Evolutionary conservation across 306 rosid genomes (phyloP).

Genomic region (Carpinus viminea): DNA sequence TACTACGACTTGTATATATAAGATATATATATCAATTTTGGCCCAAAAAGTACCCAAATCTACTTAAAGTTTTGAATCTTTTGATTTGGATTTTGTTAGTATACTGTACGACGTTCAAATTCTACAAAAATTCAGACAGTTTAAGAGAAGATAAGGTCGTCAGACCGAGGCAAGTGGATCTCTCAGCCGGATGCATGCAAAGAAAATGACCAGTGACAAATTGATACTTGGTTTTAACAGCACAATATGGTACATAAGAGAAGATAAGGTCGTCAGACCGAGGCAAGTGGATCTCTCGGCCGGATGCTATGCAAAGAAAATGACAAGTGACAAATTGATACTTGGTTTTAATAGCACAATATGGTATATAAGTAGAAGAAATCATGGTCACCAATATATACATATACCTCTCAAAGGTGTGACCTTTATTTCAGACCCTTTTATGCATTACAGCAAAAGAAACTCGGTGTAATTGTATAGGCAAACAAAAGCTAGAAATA

Average conservation of each 20-base stretch:
- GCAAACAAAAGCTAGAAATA: conserved; percentile 18
- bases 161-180: too few species aligned
- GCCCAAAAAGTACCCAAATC: neutral
- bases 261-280: too few species aligned
- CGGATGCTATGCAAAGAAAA: neutral
- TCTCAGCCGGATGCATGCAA: neutral
- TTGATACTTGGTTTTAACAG: neutral
- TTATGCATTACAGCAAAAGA: conserved; percentile 5
- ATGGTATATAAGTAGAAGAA: conserved; percentile 9
- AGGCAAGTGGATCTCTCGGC: too few species aligned
- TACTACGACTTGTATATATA: neutral
- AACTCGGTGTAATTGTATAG: neutral
- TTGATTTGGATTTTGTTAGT: too few species aligned
- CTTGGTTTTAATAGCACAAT: neutral
- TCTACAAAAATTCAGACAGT: too few species aligned
- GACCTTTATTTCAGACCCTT: conserved; percentile 49
- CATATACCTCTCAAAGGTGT: conserved; percentile 18
- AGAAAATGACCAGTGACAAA: neutral
- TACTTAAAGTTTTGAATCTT: neutral
- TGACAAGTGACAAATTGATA: neutral
- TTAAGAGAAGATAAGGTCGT: too few species aligned
- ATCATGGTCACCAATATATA: conserved; percentile 24
- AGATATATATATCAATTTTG: conserved; percentile 10
- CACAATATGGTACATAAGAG: neutral
- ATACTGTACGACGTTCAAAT: too few species aligned